Conservation (phyloP, 228 moss, liverwort and hornwort genomes). For the Sphagnum magellanicum region DNA sequence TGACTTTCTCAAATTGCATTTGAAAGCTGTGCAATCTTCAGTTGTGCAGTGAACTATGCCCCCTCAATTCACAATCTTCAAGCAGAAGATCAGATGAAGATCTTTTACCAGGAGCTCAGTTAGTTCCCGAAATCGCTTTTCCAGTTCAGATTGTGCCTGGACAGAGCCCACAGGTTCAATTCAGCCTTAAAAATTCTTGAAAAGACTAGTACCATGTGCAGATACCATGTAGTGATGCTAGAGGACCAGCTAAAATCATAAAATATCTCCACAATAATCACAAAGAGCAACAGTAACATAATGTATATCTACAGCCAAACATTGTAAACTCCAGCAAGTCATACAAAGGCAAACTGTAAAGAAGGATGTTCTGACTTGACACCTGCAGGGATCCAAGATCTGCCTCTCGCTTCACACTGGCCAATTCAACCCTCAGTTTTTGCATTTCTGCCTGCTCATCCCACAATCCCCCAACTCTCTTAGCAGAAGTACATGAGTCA, state of each 20-base stretch:
- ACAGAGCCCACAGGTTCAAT: neutral
- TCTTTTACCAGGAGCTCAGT: constrained; percentile 9
- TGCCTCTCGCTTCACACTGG: constrained; percentile 6
- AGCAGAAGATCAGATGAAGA: neutral
- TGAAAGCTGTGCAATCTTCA: too few relatives aligned
- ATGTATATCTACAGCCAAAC: too few relatives aligned
- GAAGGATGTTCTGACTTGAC: too few relatives aligned
- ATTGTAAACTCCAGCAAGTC: too few relatives aligned
- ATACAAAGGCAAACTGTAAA: too few relatives aligned
- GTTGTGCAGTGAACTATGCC: too few relatives aligned
- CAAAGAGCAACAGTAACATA: too few relatives aligned
- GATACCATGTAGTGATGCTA: too few relatives aligned
- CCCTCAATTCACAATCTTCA: neutral
- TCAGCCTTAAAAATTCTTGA: neutral
- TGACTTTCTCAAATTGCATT: too few relatives aligned
- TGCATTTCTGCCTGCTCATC: constrained; percentile 12
- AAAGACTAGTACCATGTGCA: too few relatives aligned
- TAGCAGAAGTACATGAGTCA: neutral
- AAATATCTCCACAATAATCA: too few relatives aligned
- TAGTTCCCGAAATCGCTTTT: constrained; percentile 8
- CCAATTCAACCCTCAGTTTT: constrained; percentile 13
- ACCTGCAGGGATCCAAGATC: constrained; percentile 5
- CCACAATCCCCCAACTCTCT: neutral
- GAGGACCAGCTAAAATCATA: too few relatives aligned
- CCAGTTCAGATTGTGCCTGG: constrained; percentile 11